phyloP scores from a whole-genome alignment of 2,329 filamentous ascomycete genomes.

The Fusarium nisikadoi region DNA sequence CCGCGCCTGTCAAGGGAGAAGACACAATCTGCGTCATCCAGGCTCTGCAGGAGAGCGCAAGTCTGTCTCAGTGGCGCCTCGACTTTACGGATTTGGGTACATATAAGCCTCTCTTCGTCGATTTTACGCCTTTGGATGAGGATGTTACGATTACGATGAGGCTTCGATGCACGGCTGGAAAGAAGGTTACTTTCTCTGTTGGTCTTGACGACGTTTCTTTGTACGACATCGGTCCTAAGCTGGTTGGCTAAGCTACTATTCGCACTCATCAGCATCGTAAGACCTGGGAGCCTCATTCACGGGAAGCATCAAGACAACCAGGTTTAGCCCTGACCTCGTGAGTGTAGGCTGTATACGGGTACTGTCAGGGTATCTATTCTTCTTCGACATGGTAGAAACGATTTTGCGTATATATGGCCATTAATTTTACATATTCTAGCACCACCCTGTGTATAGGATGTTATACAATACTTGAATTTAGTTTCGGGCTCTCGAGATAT shows the following conservation, averaged over 20 bases:
- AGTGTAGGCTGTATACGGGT: fast-evolving
- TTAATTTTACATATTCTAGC: background rate
- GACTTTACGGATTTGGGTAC: fast-evolving
- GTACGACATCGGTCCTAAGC: background rate
- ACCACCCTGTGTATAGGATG: fast-evolving
- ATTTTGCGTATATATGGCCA: background rate
- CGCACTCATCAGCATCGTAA: too few relatives aligned
- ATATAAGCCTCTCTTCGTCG: fast-evolving
- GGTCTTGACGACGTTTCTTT: constrained; percentile 1
- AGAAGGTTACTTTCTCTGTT: background rate
- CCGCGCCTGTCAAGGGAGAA: fast-evolving
- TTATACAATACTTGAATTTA: fast-evolving
- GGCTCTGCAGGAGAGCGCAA: fast-evolving
- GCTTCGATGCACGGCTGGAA: background rate
- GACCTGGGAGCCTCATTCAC: fast-evolving
- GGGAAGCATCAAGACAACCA: fast-evolving
- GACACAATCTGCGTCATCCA: background rate
- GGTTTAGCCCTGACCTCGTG: fast-evolving
- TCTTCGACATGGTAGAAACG: background rate
- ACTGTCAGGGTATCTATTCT: background rate
- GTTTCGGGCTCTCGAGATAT: fast-evolving
- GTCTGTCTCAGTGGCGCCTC: background rate
- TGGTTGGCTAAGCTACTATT: background rate
- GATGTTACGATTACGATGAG: background rate
- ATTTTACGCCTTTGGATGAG: background rate